phyloP scores from a whole-genome alignment of 2,329 filamentous ascomycete species.

The Cryphonectria parasitica region DNA sequence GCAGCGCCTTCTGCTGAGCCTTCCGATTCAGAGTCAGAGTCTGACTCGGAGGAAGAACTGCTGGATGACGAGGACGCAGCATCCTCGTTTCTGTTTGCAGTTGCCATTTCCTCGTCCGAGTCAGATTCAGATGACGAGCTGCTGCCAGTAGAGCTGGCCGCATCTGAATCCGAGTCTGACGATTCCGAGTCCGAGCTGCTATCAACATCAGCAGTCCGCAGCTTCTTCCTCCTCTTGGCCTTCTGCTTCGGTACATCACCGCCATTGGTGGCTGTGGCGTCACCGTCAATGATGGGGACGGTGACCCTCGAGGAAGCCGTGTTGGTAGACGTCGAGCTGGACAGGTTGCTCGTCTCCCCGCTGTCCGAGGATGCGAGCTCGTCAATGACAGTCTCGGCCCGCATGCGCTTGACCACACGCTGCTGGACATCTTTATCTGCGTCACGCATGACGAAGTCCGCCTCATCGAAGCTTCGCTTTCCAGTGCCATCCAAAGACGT shows the following conservation, averaged over 20 bases:
- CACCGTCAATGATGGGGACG: conserved; percentile 31
- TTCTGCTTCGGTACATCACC: conserved; percentile 50
- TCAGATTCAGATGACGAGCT: conserved; percentile 46
- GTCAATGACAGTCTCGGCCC: conserved; percentile 61
- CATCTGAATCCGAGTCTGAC: conserved; percentile 44
- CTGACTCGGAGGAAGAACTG: conserved; percentile 33
- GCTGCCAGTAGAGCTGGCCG: conserved; percentile 36
- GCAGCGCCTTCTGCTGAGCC: conserved; percentile 13
- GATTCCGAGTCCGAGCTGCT: conserved; percentile 41
- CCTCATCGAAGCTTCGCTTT: conserved; percentile 56
- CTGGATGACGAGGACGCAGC: conserved; percentile 34
- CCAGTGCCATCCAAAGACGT: conserved; percentile 6
- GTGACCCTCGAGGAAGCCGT: conserved; percentile 33
- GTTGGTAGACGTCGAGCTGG: conserved; percentile 34
- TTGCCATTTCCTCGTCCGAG: conserved; percentile 35
- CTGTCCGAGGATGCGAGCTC: conserved; percentile 53
- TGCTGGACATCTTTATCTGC: conserved; percentile 56
- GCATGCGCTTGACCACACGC: conserved; percentile 65
- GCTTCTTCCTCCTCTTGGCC: conserved; percentile 57
- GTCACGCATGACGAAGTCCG: conserved; percentile 53
- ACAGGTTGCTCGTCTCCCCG: conserved; percentile 43
- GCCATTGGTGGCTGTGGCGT: conserved; percentile 26
- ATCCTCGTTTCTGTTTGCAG: conserved; percentile 18
- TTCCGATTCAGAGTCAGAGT: conserved; percentile 29
- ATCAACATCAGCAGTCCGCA: conserved; percentile 52